These are phyloP conservation scores for Boletus mariae DNA, from an alignment of 1,284 basidiomycete genomes.

Conservation along the genomic window DNA sequence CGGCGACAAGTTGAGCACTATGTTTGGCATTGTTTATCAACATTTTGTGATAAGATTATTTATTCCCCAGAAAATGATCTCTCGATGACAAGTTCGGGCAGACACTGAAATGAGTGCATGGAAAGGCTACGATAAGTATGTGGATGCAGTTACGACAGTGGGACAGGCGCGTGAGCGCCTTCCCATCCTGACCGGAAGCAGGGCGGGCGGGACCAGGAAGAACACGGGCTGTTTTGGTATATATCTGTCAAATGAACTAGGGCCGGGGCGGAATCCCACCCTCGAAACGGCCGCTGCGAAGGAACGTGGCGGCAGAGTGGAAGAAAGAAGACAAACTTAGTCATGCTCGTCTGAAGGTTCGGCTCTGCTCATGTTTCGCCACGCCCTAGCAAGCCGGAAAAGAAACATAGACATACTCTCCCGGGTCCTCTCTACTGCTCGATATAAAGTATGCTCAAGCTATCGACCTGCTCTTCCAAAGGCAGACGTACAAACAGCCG, in stretches of 20 bases:
- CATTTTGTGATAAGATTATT: too few species aligned
- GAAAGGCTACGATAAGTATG: too few species aligned
- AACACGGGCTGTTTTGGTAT: neutral
- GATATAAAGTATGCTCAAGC: neutral
- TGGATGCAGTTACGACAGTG: too few species aligned
- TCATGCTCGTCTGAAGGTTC: neutral
- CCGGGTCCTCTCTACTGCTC: neutral
- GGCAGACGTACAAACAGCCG: slow-evolving; percentile 6
- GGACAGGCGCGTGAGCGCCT: too few species aligned
- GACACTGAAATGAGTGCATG: too few species aligned
- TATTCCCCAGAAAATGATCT: too few species aligned
- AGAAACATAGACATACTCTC: neutral
- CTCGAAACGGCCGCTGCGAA: neutral
- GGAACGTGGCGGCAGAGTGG: neutral
- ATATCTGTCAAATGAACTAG: neutral
- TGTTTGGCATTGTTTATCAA: slow-evolving; percentile 21
- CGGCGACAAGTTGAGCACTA: neutral
- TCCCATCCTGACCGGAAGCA: too few species aligned
- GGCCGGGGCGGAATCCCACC: neutral
- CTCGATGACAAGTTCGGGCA: too few species aligned
- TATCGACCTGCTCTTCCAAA: slow-evolving; percentile 6
- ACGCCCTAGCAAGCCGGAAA: neutral
- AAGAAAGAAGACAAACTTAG: neutral
- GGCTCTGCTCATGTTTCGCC: neutral
- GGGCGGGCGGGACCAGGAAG: neutral